Base-by-base conservation (phyloP, 306 rosid species). In the Vachellia collinsii region DNA sequence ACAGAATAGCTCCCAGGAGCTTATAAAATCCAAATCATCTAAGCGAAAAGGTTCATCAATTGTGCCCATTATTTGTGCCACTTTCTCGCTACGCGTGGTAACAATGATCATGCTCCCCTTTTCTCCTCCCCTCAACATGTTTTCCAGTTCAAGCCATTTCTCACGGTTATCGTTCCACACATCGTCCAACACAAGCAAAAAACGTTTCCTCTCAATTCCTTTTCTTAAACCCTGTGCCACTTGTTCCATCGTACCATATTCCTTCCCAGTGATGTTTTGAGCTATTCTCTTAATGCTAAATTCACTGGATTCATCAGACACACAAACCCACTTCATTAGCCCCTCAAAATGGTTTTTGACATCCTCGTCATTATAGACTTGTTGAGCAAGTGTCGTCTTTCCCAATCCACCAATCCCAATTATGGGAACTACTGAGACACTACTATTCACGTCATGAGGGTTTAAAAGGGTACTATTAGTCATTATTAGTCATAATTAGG, bases 311-410 rank as follows among this genome's bases (percentile, higher is more conserved):
- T 54, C 78, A 0, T 71, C 76, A 29, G 76, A 77, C 25, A 77
- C 79, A 64, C 70, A 83, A 0, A 83, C 75, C 82, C 82, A 83
- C 22, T 63, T 77, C 14, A 53, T 56, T 9, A 16, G 58, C n/a
- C n/a, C n/a, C 54, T 63, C 48, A 48, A 82, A 82, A 53, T 53
- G 61, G 0, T 19, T 19, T 53, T 53, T 7, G 61, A 19, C 11
- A 53, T 1, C 10, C 11, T 0, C 23, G n/a, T 53, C 23, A 19
- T 53, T 53, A 23, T 61, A 70, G 0, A 75, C 78, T 1, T 46
- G 29, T 46, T 83, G 74, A 25, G 78, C 83, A 75, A 79, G 74
- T 1, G 87, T 50, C 0, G 87, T 83, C 51, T 79, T 79, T 0
- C 83, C 83, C 4, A 48, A 23, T 20, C 83, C 87, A 0, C 70